Evolutionary conservation across 768 basidiomycete genomes (phyloP), one percentile per base, ranked within the genome.

Genomic region (Kwoniella newhampshirensis): DNA sequence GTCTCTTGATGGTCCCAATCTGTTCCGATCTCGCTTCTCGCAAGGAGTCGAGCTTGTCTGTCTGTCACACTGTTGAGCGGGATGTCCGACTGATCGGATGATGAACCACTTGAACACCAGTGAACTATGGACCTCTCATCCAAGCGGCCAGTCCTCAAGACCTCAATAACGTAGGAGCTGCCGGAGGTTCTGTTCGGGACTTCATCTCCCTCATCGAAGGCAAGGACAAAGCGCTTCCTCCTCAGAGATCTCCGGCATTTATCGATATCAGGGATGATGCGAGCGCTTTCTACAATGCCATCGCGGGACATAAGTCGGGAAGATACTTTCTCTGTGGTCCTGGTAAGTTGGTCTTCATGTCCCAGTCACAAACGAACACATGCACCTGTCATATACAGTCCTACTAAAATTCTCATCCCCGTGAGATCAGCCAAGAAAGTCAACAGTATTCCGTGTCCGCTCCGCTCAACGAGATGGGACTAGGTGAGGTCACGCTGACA

Each of bases 241-340:
- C 30, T 2, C 30, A 43, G n/a, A 27, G 26, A 30, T n/a, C 43
- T 2, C 32, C 43, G 4, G 47, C 32, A 23, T 46, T 46, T 45
- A 35, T 36, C 12, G 44, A 54, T 39, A 28, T 21, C 0, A 5
- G 53, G 21, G 54, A 63, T 40, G 62, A 63, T 21, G 65, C 43
- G 11, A 36, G 54, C 18, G 62, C 59, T 17, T 62, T 60, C 49
- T 61, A 54, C 55, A 28, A 63, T 39, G 57, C 55, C 36, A 41
- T 57, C 18, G 58, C 39, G 21, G 20, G 39, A 21, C 40, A 51
- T n/a, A 42, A 50, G 28, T 20, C 45, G 23, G 65, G 58, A 2
- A 43, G 62, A 18, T 67, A 54, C 53, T 9, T 63, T 9, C 46
- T 63, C 51, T 60, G 47, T 48, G 51, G 51, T n/a, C 55, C 57